Evolutionary conservation across 2,329 filamentous ascomycete genomes (phyloP), one percentile per base, ranked within the genome.

Genomic region (Gliomastix tumulicola): DNA sequence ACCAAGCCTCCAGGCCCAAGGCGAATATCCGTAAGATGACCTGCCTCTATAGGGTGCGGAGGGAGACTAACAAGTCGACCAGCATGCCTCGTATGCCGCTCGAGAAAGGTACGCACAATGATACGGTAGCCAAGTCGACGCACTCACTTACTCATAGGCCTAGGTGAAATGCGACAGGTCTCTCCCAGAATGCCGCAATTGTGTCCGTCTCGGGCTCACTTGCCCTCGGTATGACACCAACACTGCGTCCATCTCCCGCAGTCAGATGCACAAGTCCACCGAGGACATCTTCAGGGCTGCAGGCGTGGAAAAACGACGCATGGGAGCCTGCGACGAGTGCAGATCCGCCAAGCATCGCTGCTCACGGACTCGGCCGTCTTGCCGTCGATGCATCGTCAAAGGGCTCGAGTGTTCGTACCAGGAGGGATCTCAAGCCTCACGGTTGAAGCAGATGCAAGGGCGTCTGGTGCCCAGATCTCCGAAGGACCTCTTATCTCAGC

Each of bases 251-350:
- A 45, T 46, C 19, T 46, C 49, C 7, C 39, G 46, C 21, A 43
- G 41, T 8, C 45, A 49, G 34, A 41, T 50, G 12, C 42, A 46
- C 23, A 44, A 47, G 31, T 45, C 45, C 5, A 44, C 49, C 27
- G 44, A 51, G 19, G 44, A 47, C 39, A 53, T 55, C 36, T 55
- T 53, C 39, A 41, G 40, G 16, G 47, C 43, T 8, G 38, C 52
- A 6, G 49, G 50, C 22, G 42, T 55, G 20, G 49, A 53, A 35
- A 55, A 49, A 39, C 45, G 51, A 10, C 41, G 45, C 13, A 43
- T 54, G 16, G 48, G 50, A 10, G 51, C 52, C 5, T 55, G 51
- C 35, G 37, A 49, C 16, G 50, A 50, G 32, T 55, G 52, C 18
- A 47, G 50, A 19, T 30, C 37, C 6, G 44, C 48, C 9, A 55